Conservation (phyloP, 805 yeast species). For the Lipomyces chichibuensis region DNA sequence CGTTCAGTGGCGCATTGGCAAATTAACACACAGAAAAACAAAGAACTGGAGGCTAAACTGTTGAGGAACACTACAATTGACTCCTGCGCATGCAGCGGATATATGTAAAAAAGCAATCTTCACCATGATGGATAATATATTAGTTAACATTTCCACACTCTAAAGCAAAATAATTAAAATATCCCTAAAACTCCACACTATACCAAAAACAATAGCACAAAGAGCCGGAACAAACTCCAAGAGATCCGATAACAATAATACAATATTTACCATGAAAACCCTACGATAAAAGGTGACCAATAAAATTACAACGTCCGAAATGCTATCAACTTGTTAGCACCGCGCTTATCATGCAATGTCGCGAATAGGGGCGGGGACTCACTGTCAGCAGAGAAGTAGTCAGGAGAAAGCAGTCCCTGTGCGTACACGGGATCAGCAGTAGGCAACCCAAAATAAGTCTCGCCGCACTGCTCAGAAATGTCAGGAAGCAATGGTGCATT, state of each 20-base stretch:
- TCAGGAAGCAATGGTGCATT: slow-evolving; percentile 3
- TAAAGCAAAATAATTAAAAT: background rate
- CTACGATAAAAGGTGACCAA: background rate
- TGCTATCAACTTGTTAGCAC: background rate
- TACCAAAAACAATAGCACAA: background rate
- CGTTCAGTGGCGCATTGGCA: no score
- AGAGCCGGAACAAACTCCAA: background rate
- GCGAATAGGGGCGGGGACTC: background rate
- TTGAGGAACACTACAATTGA: no score
- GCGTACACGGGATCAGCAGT: background rate
- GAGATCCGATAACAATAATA: slow-evolving; percentile 1
- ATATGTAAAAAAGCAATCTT: no score
- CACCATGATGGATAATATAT: background rate
- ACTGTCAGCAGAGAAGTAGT: background rate
- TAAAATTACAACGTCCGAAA: background rate
- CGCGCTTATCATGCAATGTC: background rate
- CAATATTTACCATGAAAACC: background rate
- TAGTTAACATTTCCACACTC: background rate
- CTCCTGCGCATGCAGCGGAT: no score
- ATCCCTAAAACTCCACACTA: slow-evolving; percentile 1
- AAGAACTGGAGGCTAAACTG: no score
- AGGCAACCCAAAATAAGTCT: background rate
- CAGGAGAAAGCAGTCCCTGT: slow-evolving; percentile 1
- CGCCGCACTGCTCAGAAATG: slow-evolving; percentile 6
- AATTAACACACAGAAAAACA: background rate